Evolutionary conservation across 441 rosid genomes (phyloP).

Genomic region (Manihot esculenta): DNA sequence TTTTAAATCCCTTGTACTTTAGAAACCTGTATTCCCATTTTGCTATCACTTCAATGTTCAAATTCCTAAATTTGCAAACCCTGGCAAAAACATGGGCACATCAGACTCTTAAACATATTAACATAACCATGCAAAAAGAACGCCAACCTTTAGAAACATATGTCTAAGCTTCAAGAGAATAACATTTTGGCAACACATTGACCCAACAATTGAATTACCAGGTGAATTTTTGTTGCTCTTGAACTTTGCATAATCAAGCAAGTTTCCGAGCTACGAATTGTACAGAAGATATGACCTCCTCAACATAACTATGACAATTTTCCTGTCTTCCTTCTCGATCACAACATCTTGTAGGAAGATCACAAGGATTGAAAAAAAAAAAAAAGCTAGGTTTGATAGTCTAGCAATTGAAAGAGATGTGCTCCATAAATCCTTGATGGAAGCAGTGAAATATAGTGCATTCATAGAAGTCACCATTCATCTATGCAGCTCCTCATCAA

Average conservation of each 20-base stretch:
- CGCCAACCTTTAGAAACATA: background rate
- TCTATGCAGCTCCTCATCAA: too few species aligned
- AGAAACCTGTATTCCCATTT: background rate
- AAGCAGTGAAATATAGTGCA: background rate
- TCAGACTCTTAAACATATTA: background rate
- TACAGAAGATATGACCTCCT: constrained; percentile 77
- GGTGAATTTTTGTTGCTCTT: constrained; percentile 40
- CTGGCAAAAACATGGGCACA: background rate
- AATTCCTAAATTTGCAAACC: background rate
- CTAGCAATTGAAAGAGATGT: background rate
- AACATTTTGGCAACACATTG: background rate
- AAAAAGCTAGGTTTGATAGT: background rate
- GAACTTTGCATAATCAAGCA: constrained; percentile 75
- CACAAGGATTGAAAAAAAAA: background rate
- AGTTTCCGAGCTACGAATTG: constrained; percentile 90
- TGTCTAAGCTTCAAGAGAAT: constrained; percentile 8
- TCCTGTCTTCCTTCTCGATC: constrained; percentile 86
- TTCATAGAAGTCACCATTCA: background rate
- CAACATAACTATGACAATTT: constrained; percentile 67
- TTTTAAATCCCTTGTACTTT: too few species aligned
- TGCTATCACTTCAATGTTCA: background rate
- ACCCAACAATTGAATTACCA: constrained; percentile 35
- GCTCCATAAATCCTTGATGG: background rate
- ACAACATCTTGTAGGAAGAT: constrained; percentile 57
- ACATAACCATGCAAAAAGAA: constrained; percentile 5